Conservation (phyloP, 2,329 filamentous ascomycete genomes). For the Ophiostoma sp. region DNA sequence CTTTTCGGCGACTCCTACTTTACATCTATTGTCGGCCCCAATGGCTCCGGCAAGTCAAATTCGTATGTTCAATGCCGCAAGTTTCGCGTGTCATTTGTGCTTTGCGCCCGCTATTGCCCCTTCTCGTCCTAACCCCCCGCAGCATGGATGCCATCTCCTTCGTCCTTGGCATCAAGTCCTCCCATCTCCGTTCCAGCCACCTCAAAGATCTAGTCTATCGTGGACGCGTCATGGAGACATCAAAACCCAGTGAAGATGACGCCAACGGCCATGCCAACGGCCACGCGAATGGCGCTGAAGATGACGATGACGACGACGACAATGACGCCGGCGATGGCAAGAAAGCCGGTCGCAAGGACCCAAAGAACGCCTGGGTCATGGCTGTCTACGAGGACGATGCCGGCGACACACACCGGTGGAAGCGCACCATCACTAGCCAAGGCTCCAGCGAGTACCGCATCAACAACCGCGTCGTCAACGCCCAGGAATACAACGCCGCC, state of each 20-base stretch:
- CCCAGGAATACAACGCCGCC: constrained; percentile 87
- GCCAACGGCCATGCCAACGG: constrained; percentile 50
- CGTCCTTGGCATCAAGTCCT: constrained; percentile 96
- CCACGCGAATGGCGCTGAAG: constrained; percentile 55
- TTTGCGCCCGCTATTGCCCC: background rate
- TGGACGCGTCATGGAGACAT: constrained; percentile 84
- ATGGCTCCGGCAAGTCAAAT: constrained; percentile 99
- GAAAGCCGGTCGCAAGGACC: constrained; percentile 70
- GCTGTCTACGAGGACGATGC: constrained; percentile 97
- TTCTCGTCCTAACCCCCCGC: constrained; percentile 18
- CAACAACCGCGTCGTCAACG: constrained; percentile 83
- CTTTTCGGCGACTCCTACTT: constrained; percentile 98
- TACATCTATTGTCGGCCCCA: constrained; percentile 97
- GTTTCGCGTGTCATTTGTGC: constrained; percentile 33
- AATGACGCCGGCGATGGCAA: constrained; percentile 46
- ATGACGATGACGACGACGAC: constrained; percentile 41
- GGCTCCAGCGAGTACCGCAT: constrained; percentile 95
- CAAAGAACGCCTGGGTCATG: constrained; percentile 97
- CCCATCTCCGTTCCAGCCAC: constrained; percentile 90
- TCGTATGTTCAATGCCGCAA: constrained; percentile 50
- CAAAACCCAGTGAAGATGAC: constrained; percentile 82
- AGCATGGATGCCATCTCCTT: constrained; percentile 99
- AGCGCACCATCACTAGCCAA: constrained; percentile 81
- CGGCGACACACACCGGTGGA: constrained; percentile 92
- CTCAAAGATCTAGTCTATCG: constrained; percentile 94